These are phyloP conservation scores for Beauveria pseudobassiana DNA, from an alignment of 2,329 filamentous ascomycete genomes.

Conservation along the genomic window DNA sequence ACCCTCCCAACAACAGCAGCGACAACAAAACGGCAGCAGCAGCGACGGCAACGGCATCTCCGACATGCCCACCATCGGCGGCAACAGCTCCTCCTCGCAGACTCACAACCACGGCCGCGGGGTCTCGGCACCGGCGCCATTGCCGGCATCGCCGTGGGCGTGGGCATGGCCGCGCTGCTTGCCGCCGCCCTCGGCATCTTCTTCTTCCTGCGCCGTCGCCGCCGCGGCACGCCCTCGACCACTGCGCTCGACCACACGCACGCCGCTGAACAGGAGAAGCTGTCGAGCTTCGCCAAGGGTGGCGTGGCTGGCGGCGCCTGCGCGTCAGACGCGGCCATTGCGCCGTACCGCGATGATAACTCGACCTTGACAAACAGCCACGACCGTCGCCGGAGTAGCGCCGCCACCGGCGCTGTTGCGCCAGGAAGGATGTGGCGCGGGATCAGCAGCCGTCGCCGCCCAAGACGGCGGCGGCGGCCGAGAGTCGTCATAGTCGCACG, in stretches of 20 bases:
- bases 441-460: background rate
- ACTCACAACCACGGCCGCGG: background rate
- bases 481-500: slow-evolving; percentile 13
- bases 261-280: slow-evolving; percentile 1
- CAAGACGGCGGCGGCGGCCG: background rate
- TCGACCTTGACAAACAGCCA: background rate
- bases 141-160: slow-evolving; percentile 40
- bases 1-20: slow-evolving; percentile 6
- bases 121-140: slow-evolving; percentile 35
- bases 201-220: slow-evolving; percentile 34
- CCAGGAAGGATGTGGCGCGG: background rate
- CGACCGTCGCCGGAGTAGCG: background rate
- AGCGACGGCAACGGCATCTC: slow-evolving; percentile 10
- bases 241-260: background rate
- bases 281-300: slow-evolving; percentile 34
- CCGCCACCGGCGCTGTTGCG: background rate
- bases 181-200: slow-evolving; percentile 32
- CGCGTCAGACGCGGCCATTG: background rate
- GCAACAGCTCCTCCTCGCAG: background rate
- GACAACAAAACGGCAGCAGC: background rate
- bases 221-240: slow-evolving; percentile 14
- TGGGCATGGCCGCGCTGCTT: slow-evolving; percentile 29
- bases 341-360: slow-evolving; percentile 8
- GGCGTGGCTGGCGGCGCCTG: slow-evolving; percentile 9
- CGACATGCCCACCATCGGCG: background rate